These are phyloP conservation scores for Primulina huaijiensis DNA, from an alignment of 257 asterid genomes.

Conservation along the genomic window DNA sequence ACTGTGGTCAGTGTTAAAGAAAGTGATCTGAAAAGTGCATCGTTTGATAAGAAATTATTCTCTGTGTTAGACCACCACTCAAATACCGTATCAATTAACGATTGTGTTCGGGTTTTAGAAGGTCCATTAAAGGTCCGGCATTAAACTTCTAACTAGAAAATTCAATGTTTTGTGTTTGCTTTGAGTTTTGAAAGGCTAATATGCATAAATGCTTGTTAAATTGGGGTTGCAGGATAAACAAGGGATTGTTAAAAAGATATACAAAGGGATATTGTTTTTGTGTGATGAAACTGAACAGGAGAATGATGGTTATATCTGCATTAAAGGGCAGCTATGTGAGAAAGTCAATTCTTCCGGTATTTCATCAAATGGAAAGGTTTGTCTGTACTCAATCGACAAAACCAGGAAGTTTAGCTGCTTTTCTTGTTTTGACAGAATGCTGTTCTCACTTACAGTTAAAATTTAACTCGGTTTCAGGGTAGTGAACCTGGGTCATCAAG, in stretches of 20 bases:
- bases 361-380: constrained; percentile 56
- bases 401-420: constrained; percentile 8
- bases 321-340: constrained; percentile 69
- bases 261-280: constrained; percentile 68
- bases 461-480: constrained; percentile 40
- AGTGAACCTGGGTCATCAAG: constrained; percentile 56
- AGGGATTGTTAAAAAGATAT: constrained; percentile 78
- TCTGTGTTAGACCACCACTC: constrained; percentile 64
- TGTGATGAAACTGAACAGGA: constrained; percentile 64
- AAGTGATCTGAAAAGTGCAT: constrained; percentile 67
- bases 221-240: constrained; percentile 62
- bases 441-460: constrained; percentile 12
- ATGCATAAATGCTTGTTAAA: constrained; percentile 19
- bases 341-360: constrained; percentile 51
- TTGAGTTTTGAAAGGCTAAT: constrained; percentile 21
- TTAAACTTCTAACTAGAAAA: constrained; percentile 16
- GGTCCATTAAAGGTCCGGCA: constrained; percentile 76
- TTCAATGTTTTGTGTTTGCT: constrained; percentile 17
- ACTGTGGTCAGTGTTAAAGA: constrained; percentile 48
- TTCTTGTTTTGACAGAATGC: constrained; percentile 2
- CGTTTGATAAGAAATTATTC: constrained; percentile 83
- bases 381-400: constrained; percentile 21
- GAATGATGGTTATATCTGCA: constrained; percentile 65
- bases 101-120: constrained; percentile 61
- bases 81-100: constrained; percentile 65